Evolutionary conservation across 2,329 filamentous ascomycete genomes (phyloP), one percentile per base, ranked within the genome.

Genomic region (Plenodomus tracheiphilus): DNA sequence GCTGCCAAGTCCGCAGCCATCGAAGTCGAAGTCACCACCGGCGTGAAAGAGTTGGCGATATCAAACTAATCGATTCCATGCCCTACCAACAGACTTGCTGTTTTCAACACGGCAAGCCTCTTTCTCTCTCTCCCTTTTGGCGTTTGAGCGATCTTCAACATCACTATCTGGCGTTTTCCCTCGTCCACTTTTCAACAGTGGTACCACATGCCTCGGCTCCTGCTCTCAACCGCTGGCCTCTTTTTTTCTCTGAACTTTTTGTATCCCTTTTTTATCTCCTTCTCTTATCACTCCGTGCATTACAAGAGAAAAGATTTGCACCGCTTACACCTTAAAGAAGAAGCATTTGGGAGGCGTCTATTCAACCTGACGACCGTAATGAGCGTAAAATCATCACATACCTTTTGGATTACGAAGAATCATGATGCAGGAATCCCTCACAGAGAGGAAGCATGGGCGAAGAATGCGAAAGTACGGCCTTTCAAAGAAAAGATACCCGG

Each of bases 291-390:
- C 59, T 53, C 36, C 19, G 21, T 40, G 36, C 30, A 21, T n/a
- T 32, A 39, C 35, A 38, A 4, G 15, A 3, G 15, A 10, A 34
- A 28, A n/a, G n/a, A n/a, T n/a, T n/a, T n/a, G 4, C 22, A 35
- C n/a, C 36, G 41, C 17, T 11, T 42, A 17, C 41, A 17, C n/a
- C 25, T 35, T 28, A 42, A 47, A 34, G 46, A 43, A 49, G 43
- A 41, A 59, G 66, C 65, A 65, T 67, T 46, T 58, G 57, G 59
- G 60, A 66, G 68, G 68, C 66, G 69, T 72, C 69, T 55, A 62
- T 72, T 72, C 69, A 72, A 71, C 69, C 68, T 64, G 66, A 72
- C 69, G 68, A 64, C 68, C 62, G 41, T 65, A 54, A 68, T 53
- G 59, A 65, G 53, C 54, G 46, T 51, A 62, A 56, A 57, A 41